Evolutionary conservation across 2,329 filamentous ascomycete species (phyloP), one percentile per base, ranked within the genome.

Genomic region (Apiospora malaysiana): DNA sequence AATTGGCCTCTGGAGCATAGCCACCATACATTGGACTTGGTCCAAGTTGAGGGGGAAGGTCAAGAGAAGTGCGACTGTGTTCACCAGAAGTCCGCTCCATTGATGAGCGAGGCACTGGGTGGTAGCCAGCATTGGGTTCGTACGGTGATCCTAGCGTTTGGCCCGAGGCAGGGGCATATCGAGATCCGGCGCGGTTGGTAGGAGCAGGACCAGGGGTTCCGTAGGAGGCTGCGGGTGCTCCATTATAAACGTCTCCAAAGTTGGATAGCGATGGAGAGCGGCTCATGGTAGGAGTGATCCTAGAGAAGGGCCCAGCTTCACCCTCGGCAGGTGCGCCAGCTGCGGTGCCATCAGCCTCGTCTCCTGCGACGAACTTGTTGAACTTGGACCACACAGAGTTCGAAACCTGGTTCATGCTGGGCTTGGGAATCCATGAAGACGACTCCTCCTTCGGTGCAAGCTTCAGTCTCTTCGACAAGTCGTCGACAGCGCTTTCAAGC

Each of bases 351-450:
- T 94, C 92, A 69, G 89, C 89, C 70, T 98, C 95, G 72, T 98
- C 95, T 18, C 96, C 97, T 68, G 93, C 91, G 72, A 99, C 94
- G 78, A 99, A 99, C 77, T 94, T 98, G 82, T 95, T 98, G 83
- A 99, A 98, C 71, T 93, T 94, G 74, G 91, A 94, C 88, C 94
- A 95, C 79, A 98, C 90, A 45, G 93, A 94, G 72, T 93, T 94
- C 2, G 95, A 96, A 0, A 98, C 94, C 82, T 97, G 97, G 81
- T 97, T 95, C 89, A 98, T 97, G 80, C 91, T 98, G 8, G 95
- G 94, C 81, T 96, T 97, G 0, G 94, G 92, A 69, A 99, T 96
- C 94, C 95, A 97, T 2, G 94, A 95, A 25, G 90, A 91, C 8
- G 91, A 91, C 70, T 89, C 91, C 75, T 96, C 94, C 78, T 92